Evolutionary conservation across 78 protist species (phyloP).

Genomic region (Polysphondylium violaceum): DNA sequence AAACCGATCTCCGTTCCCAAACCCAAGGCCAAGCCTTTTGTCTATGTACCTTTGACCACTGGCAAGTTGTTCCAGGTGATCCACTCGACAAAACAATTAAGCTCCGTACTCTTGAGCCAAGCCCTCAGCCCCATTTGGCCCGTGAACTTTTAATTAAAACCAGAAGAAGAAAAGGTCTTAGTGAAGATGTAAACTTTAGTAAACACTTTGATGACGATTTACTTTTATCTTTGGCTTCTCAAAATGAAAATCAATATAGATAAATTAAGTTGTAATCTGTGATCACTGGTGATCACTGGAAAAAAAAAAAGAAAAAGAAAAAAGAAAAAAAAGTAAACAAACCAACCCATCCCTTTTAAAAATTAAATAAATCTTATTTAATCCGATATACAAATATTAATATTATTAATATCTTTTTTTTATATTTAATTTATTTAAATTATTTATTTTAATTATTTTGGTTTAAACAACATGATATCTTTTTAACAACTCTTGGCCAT

Average conservation of each 20-base stretch:
- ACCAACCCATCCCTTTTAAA: no score
- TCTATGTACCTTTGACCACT: conserved; percentile 95
- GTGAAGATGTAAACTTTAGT: conserved; percentile 82
- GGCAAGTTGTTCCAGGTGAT: conserved; percentile 98
- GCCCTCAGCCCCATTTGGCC: conserved; percentile 94
- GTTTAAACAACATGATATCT: no score
- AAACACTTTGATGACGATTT: conserved; percentile 63
- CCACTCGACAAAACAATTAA: conserved; percentile 97
- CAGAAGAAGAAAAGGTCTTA: conserved; percentile 97
- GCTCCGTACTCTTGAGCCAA: conserved; percentile 94
- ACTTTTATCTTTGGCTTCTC: conserved; percentile 16
- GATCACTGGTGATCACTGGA: no score
- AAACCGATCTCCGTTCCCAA: conserved; percentile 96
- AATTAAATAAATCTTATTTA: no score
- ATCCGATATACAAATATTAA: no score
- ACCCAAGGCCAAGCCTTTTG: conserved; percentile 96
- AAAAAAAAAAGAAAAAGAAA: no score
- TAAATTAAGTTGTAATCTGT: no score
- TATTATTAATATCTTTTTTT: no score
- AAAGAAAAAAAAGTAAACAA: no score
- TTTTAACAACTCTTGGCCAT: no score
- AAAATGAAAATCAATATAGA: conserved; percentile 19
- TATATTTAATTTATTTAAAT: no score
- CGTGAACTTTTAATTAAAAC: conserved; percentile 99
- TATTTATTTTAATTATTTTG: no score